Evolutionary conservation across 1,139 yeast genomes (phyloP).

Genomic region (Kodamaea derodonti): DNA sequence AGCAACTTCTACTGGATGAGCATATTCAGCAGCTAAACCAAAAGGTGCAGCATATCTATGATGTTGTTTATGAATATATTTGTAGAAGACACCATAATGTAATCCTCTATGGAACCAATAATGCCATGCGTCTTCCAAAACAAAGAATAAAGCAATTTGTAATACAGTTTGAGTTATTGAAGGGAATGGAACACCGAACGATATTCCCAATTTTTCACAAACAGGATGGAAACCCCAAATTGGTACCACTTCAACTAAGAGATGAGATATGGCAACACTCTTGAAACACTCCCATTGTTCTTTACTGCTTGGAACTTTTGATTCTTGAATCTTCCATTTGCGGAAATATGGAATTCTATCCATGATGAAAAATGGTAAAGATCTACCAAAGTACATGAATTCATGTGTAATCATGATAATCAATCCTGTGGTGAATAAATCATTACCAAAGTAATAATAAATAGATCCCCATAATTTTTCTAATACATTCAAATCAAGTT

Average conservation of each 20-base stretch:
- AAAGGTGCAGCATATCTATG: slow-evolving; percentile 50
- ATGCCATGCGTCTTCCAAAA: slow-evolving; percentile 47
- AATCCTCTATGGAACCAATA: slow-evolving; percentile 45
- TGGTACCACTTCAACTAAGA: slow-evolving; percentile 45
- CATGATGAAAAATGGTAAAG: slow-evolving; percentile 45
- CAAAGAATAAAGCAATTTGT: slow-evolving; percentile 38
- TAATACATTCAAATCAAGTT: slow-evolving; percentile 23
- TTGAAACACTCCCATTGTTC: slow-evolving; percentile 51
- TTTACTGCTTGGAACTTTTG: slow-evolving; percentile 35
- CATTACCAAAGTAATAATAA: slow-evolving; percentile 40
- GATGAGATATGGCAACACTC: slow-evolving; percentile 41
- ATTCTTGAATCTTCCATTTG: slow-evolving; percentile 42
- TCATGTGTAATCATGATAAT: slow-evolving; percentile 42
- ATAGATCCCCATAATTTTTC: slow-evolving; percentile 44
- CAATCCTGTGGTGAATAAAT: slow-evolving; percentile 44
- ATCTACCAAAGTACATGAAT: slow-evolving; percentile 42
- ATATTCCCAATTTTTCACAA: slow-evolving; percentile 37
- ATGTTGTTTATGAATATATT: slow-evolving; percentile 47
- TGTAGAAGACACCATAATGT: slow-evolving; percentile 45
- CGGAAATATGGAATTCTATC: slow-evolving; percentile 41
- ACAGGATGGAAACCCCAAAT: slow-evolving; percentile 49
- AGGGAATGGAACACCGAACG: slow-evolving; percentile 41
- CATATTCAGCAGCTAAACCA: slow-evolving; percentile 48
- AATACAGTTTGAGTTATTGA: slow-evolving; percentile 22
- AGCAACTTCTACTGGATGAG: slow-evolving; percentile 46